phyloP scores from a whole-genome alignment of 2,329 filamentous ascomycete species.

The Epichloe sibirici region DNA sequence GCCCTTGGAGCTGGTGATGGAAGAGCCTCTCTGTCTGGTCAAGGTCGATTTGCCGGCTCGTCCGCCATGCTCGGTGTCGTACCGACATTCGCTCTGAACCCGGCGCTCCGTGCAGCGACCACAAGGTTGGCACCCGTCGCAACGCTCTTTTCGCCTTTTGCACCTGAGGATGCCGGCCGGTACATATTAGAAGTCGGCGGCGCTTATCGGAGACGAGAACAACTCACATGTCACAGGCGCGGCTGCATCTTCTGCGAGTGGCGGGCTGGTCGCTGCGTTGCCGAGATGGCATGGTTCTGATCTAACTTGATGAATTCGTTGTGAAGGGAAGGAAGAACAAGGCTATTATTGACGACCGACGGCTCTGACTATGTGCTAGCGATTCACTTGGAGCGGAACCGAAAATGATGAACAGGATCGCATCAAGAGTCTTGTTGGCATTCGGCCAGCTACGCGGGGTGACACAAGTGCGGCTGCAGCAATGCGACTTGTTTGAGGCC shows the following conservation, averaged over 20 bases:
- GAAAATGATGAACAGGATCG: too few relatives aligned
- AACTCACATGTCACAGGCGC: conserved; percentile 3
- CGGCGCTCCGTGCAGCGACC: conserved; percentile 5
- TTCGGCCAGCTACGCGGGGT: too few relatives aligned
- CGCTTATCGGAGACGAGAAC: too few relatives aligned
- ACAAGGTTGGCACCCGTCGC: conserved; percentile 8
- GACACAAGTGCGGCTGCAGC: too few relatives aligned
- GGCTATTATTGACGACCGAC: too few relatives aligned
- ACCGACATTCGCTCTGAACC: conserved; percentile 5
- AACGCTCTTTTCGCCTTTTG: conserved; percentile 8
- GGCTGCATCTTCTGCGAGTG: conserved; percentile 3
- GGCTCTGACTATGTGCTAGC: too few relatives aligned
- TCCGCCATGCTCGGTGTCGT: conserved; percentile 4
- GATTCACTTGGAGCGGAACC: too few relatives aligned
- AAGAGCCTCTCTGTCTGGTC: not conserved
- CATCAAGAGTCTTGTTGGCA: too few relatives aligned
- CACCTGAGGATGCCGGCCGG: not conserved
- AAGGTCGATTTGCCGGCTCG: not conserved
- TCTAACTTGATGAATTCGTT: too few relatives aligned
- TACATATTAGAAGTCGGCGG: not conserved
- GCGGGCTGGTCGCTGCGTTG: not conserved
- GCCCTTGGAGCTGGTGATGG: not conserved
- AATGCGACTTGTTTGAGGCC: too few relatives aligned
- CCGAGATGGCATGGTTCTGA: not conserved
- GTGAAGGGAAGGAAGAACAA: too few relatives aligned